phyloP scores from a whole-genome alignment of 179 eudicot genomes.

The Beta macrorhiza region DNA sequence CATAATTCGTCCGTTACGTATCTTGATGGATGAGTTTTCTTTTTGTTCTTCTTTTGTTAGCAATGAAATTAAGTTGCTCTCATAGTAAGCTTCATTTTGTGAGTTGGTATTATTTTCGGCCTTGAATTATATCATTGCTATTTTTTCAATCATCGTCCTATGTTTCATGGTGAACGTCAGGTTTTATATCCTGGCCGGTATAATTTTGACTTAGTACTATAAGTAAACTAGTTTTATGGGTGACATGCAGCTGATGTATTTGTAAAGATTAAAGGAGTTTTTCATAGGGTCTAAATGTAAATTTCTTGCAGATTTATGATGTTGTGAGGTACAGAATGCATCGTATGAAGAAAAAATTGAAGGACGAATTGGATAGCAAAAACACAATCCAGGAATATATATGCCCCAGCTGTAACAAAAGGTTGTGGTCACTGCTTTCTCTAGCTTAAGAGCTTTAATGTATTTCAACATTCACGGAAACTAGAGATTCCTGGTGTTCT shows the following conservation, averaged over 20 bases:
- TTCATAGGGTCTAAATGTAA: constrained; percentile 1
- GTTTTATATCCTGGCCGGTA: no score
- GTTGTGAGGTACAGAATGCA: constrained; percentile 94
- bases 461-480: constrained; percentile 23
- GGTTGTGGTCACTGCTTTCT: constrained; percentile 44
- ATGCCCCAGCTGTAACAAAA: constrained; percentile 84
- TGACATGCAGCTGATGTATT: not conserved
- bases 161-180: not conserved
- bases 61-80: not conserved
- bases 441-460: constrained; percentile 22
- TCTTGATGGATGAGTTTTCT: not conserved
- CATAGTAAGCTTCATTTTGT: not conserved
- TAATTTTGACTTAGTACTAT: no score
- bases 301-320: constrained; percentile 73
- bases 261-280: not conserved
- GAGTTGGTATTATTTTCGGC: not conserved
- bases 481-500: constrained; percentile 28
- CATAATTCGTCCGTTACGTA: not conserved
- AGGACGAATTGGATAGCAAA: constrained; percentile 92
- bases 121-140: not conserved
- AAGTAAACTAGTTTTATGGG: not conserved
- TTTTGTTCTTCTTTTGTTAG: not conserved
- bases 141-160: no score
- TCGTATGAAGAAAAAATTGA: constrained; percentile 90
- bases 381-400: constrained; percentile 90